phyloP scores from a whole-genome alignment of 768 basidiomycete species.

The Mycena rebaudengoi region DNA sequence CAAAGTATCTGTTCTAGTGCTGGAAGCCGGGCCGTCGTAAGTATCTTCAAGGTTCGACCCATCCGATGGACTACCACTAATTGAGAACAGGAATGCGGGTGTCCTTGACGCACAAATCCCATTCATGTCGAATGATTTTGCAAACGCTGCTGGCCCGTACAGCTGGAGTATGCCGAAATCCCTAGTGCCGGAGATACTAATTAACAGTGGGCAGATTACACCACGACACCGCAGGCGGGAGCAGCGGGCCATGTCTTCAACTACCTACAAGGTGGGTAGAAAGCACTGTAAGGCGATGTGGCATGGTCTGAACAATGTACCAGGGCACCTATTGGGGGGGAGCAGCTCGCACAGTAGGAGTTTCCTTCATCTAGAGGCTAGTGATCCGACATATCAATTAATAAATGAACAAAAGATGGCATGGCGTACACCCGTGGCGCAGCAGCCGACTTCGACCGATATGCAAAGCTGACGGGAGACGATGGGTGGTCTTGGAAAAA shows the following conservation, averaged over 20 bases:
- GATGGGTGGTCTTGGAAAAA: constrained; percentile 40
- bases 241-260: not conserved
- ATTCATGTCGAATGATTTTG: not conserved
- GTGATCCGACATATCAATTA: not conserved
- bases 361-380: too few relatives aligned
- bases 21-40: not conserved
- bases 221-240: not conserved
- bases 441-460: constrained; percentile 36
- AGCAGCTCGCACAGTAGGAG: constrained; percentile 1
- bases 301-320: not conserved
- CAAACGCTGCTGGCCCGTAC: not conserved
- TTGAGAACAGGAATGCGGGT: not conserved
- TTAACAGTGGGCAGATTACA: not conserved
- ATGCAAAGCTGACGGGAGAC: constrained; percentile 34
- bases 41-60: not conserved
- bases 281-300: not conserved
- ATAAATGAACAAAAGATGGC: not conserved
- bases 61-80: not conserved
- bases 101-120: not conserved
- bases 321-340: not conserved
- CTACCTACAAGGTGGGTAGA: not conserved
- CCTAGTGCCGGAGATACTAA: not conserved
- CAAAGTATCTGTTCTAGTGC: not conserved
- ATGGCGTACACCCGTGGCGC: constrained; percentile 36
- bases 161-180: not conserved